Conservation (phyloP, 1,284 basidiomycete genomes). For the Termitomyces sp. region DNA sequence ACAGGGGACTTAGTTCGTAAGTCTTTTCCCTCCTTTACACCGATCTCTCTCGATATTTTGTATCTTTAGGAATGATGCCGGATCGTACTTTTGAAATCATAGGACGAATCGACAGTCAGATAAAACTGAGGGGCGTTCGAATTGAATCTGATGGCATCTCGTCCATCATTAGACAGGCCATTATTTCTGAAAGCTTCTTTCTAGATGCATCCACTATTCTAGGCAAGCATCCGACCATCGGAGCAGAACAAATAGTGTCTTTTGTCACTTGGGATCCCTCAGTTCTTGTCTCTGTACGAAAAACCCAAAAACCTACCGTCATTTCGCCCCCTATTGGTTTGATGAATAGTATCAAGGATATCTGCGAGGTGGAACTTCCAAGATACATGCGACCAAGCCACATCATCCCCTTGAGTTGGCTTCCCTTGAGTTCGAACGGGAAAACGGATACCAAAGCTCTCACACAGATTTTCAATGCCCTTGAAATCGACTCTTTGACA, state of each 20-base stretch:
- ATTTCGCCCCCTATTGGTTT: conserved; percentile 27
- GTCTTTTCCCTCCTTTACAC: conserved; percentile 13
- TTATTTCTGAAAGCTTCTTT: conserved; percentile 20
- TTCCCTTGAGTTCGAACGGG: conserved; percentile 45
- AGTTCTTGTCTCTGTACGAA: conserved; percentile 32
- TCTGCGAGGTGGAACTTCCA: conserved; percentile 38
- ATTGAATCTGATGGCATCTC: conserved; percentile 52
- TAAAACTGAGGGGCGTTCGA: conserved; percentile 50
- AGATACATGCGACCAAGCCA: conserved; percentile 50
- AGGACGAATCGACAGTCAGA: conserved; percentile 52
- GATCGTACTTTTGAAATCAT: conserved; percentile 48
- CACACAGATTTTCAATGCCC: conserved; percentile 30
- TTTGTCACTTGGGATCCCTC: conserved; percentile 37
- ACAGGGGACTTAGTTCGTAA: conserved; percentile 45
- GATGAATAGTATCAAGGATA: conserved; percentile 28
- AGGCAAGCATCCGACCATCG: conserved; percentile 42
- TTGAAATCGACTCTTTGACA: conserved; percentile 24
- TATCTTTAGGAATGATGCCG: conserved; percentile 41
- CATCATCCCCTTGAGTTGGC: conserved; percentile 41
- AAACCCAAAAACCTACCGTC: conserved; percentile 29
- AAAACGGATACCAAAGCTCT: conserved; percentile 43
- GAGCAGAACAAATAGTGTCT: conserved; percentile 42
- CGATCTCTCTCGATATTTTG: not conserved
- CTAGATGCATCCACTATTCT: conserved; percentile 41
- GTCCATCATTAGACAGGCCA: conserved; percentile 37